phyloP scores from a whole-genome alignment of 345 rosid species.

The Citropsis articulata region DNA sequence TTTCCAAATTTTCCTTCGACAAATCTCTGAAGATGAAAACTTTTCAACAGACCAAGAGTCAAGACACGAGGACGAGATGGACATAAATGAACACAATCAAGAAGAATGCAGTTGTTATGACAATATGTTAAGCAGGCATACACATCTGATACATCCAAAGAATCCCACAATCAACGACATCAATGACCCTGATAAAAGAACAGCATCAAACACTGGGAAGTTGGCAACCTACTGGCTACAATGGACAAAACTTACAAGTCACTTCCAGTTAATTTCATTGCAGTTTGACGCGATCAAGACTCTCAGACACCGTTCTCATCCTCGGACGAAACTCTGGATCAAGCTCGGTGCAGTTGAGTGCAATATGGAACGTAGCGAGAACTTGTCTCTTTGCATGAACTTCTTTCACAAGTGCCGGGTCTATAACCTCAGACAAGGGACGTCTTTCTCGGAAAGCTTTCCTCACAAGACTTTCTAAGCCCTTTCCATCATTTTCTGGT shows the following conservation, averaged over 20 bases:
- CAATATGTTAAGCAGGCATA: not conserved
- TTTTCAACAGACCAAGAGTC: not conserved
- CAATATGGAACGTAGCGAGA: conserved; percentile 61
- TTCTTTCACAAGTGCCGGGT: conserved; percentile 54
- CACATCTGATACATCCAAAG: not conserved
- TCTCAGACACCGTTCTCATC: conserved; percentile 83
- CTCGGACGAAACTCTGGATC: conserved; percentile 88
- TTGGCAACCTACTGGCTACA: not conserved
- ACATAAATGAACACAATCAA: not conserved
- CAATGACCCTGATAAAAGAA: not conserved
- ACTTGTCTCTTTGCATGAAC: conserved; percentile 72
- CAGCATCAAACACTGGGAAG: not conserved
- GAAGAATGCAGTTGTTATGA: conserved; percentile 10
- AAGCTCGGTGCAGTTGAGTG: conserved; percentile 82
- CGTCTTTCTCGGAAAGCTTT: conserved; percentile 62
- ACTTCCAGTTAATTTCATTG: conserved; percentile 25
- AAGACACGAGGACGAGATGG: not conserved
- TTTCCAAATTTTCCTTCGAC: not conserved
- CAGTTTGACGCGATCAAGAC: conserved; percentile 63
- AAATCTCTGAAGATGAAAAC: not conserved
- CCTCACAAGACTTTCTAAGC: conserved; percentile 61
- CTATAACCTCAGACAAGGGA: conserved; percentile 73
- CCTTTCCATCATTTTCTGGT: conserved; percentile 60
- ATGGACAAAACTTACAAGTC: conserved; percentile 17
- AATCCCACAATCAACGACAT: conserved; percentile 6